Evolutionary conservation across 2,329 filamentous ascomycete species (phyloP).

Genomic region (Exophiala xenobiotica): DNA sequence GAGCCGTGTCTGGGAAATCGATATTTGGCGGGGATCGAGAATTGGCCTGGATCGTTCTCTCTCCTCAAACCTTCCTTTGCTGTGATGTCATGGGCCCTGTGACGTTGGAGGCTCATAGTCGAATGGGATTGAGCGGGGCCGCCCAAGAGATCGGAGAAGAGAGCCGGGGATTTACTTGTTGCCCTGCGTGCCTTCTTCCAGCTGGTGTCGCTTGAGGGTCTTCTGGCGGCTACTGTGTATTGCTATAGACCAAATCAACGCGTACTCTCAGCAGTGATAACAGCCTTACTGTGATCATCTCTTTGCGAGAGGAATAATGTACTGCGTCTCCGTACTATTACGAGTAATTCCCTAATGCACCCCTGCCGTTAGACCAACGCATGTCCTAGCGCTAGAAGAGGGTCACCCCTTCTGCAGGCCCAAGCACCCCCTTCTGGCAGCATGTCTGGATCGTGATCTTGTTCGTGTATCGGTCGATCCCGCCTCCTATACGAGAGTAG

Average conservation of each 20-base stretch:
- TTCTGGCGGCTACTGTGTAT: too few relatives aligned
- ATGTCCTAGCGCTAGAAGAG: background rate
- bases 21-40: conserved; percentile 11
- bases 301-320: too few relatives aligned
- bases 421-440: background rate
- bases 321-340: background rate
- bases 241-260: too few relatives aligned
- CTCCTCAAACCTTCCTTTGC: background rate
- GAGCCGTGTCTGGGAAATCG: background rate
- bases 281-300: too few relatives aligned
- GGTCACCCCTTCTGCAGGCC: background rate
- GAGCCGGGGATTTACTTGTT: too few relatives aligned
- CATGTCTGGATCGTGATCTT: conserved; percentile 19
- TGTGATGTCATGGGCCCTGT: conserved; percentile 9
- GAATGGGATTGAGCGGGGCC: too few relatives aligned
- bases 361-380: background rate
- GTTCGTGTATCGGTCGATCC: conserved; percentile 23
- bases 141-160: background rate
- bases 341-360: background rate
- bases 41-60: conserved; percentile 16
- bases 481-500: background rate
- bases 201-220: too few relatives aligned
- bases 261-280: too few relatives aligned
- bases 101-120: background rate
- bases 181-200: too few relatives aligned